A percentile compares a stretch with the other conserved stretches of the same genome.
These are phyloP conservation scores for Backusella australiensis DNA, from an alignment of 192 early-diverging fungal species.

Conservation along the genomic window DNA sequence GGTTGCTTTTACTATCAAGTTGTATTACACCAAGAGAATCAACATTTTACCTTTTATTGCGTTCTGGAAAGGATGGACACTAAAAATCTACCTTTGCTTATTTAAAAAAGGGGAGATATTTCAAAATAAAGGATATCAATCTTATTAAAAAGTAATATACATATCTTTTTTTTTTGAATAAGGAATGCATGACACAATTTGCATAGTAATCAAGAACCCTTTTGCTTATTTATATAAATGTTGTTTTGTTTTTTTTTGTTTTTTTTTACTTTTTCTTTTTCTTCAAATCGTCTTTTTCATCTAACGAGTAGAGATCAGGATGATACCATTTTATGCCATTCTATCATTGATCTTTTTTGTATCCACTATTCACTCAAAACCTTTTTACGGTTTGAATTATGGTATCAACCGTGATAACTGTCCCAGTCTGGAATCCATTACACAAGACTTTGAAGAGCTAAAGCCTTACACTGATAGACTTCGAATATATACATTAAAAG, in stretches of 20 bases:
- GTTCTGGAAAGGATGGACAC: background rate
- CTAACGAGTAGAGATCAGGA: background rate
- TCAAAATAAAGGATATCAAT: background rate
- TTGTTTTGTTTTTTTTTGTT: too few species aligned
- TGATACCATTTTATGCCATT: background rate
- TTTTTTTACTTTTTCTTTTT: background rate
- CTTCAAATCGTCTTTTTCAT: background rate
- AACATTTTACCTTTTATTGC: background rate
- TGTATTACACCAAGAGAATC: too few species aligned
- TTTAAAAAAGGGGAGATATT: background rate
- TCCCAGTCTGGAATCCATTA: slow-evolving; percentile 46
- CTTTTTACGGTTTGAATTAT: slow-evolving; percentile 51
- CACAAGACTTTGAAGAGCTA: slow-evolving; percentile 43
- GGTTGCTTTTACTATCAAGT: too few species aligned
- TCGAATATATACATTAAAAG: slow-evolving; percentile 46
- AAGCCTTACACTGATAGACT: slow-evolving; percentile 48
- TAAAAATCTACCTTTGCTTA: background rate
- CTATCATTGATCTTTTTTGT: background rate
- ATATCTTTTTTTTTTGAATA: background rate
- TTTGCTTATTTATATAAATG: background rate
- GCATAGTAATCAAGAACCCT: background rate
- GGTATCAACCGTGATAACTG: slow-evolving; percentile 52
- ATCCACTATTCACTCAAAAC: background rate
- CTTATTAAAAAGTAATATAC: background rate
- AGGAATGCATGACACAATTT: background rate